Conservation (phyloP, 352 stramenopile species). For the Globisporangium canariense region DNA sequence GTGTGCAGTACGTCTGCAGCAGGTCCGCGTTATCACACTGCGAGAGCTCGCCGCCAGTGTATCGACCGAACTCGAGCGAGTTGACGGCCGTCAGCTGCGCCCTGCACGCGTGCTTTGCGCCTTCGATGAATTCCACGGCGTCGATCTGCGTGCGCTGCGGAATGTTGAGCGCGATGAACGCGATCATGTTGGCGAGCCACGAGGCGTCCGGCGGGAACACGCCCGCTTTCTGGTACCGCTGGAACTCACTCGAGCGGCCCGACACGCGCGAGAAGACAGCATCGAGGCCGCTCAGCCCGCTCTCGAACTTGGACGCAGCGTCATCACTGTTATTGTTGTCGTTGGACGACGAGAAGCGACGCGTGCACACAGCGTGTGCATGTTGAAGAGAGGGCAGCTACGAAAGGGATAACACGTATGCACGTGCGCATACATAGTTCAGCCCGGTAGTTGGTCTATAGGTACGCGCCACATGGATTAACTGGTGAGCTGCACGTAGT, state of each 20-base stretch:
- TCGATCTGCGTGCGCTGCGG: conserved; percentile 11
- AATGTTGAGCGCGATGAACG: conserved; percentile 4
- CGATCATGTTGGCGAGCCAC: conserved; percentile 11
- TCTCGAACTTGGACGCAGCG: conserved; percentile 16
- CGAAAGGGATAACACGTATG: no score
- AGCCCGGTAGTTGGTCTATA: no score
- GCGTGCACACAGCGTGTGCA: background rate
- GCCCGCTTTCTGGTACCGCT: conserved; percentile 25
- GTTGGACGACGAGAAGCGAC: conserved; percentile 3
- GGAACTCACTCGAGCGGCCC: conserved; percentile 24
- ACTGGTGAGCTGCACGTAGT: no score
- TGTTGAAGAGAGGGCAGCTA: no score
- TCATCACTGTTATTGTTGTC: background rate
- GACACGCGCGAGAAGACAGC: conserved; percentile 23
- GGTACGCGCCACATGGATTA: no score
- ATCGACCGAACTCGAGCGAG: conserved; percentile 7
- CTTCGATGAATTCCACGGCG: conserved; percentile 11
- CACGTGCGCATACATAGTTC: no score
- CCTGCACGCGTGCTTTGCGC: background rate
- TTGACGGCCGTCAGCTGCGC: conserved; percentile 6
- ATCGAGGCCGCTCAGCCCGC: conserved; percentile 12
- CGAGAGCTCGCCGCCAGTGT: background rate
- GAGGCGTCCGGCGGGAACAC: conserved; percentile 28
- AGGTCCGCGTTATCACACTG: background rate
- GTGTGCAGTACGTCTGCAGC: conserved; percentile 7